These are phyloP conservation scores for Oryza nivara DNA, from an alignment of 176 grass and related monocot genomes.

Conservation along the genomic window DNA sequence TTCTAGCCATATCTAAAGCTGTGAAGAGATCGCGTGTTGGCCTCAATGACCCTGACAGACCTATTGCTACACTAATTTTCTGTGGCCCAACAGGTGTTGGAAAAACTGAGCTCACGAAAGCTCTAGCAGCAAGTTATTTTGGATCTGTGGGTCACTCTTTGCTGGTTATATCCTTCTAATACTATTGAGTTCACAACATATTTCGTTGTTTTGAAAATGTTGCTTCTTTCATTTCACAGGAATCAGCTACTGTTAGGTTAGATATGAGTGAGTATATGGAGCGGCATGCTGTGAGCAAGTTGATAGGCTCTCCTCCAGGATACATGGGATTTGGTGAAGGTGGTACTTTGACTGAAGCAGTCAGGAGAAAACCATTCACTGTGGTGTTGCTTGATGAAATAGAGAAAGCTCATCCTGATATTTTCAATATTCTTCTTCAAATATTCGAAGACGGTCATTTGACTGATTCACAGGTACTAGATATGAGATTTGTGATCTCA, in stretches of 20 bases:
- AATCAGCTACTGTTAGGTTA: constrained; percentile 82
- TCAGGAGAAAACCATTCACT: constrained; percentile 88
- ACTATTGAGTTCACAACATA: not conserved
- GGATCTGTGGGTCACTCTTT: constrained; percentile 73
- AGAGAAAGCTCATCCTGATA: constrained; percentile 99
- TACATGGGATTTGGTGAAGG: constrained; percentile 92
- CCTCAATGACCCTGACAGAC: constrained; percentile 82
- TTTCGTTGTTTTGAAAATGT: constrained; percentile 32
- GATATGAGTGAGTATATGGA: constrained; percentile 99
- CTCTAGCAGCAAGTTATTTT: constrained; percentile 85
- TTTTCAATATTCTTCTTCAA: constrained; percentile 98
- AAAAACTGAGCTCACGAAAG: constrained; percentile 92
- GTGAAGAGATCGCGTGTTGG: constrained; percentile 89
- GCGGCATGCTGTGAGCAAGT: constrained; percentile 84
- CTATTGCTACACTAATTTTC: constrained; percentile 90
- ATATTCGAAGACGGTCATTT: constrained; percentile 96
- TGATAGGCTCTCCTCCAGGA: constrained; percentile 97
- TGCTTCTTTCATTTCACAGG: constrained; percentile 58
- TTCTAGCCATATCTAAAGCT: constrained; percentile 78
- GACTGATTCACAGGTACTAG: constrained; percentile 76
- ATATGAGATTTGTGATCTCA: constrained; percentile 19
- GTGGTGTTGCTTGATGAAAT: constrained; percentile 93
- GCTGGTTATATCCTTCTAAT: constrained; percentile 28
- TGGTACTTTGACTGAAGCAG: constrained; percentile 94
- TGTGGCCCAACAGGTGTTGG: constrained; percentile 96